phyloP scores from a whole-genome alignment of 305 asterid genomes.

The Solanum hybrid region DNA sequence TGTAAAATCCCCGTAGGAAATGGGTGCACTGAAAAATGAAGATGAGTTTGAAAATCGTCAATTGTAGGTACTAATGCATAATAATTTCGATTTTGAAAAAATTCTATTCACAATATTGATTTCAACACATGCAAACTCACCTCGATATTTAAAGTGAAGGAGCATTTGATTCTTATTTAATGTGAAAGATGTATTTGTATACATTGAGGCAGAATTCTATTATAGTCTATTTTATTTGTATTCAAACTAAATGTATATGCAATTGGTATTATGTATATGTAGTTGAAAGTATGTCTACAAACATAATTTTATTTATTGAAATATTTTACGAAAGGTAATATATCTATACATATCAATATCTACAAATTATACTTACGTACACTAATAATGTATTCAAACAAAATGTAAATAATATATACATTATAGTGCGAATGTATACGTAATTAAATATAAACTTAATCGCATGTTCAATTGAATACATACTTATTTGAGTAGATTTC shows the following conservation, averaged over 20 bases:
- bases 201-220: background rate
- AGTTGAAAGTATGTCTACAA: background rate
- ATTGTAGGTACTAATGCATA: background rate
- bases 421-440: background rate
- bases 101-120: background rate
- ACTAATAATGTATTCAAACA: background rate
- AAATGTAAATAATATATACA: background rate
- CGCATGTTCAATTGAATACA: background rate
- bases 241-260: background rate
- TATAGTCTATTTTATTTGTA: background rate
- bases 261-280: background rate
- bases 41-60: background rate
- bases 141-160: background rate
- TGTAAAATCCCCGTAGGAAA: background rate
- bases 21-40: background rate
- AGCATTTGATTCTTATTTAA: background rate
- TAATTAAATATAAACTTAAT: background rate
- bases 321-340: background rate
- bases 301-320: background rate
- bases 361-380: background rate
- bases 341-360: background rate
- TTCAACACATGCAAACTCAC: background rate
- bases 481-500: background rate
- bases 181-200: background rate
- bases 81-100: too few species aligned